Conservation (phyloP, 345 rosid species). For the Citrus medica region DNA sequence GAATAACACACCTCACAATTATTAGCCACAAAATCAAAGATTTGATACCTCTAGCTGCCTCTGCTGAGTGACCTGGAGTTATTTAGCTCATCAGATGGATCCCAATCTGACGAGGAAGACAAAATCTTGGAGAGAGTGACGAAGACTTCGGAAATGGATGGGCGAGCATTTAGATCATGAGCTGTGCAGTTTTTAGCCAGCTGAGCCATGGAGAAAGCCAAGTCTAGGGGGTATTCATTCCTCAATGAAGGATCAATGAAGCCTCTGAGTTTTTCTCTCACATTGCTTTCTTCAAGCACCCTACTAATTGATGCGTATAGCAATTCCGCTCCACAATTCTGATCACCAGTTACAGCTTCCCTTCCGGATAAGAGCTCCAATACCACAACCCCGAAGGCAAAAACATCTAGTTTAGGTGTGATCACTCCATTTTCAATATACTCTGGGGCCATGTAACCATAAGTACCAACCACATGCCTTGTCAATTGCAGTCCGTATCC, state of each 20-base stretch:
- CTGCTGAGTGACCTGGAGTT: conserved; percentile 38
- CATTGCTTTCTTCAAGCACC: conserved; percentile 74
- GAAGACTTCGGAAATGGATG: conserved; percentile 47
- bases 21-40: not conserved
- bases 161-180: conserved; percentile 60
- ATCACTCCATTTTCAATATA: conserved; percentile 85
- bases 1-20: not conserved
- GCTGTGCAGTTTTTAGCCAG: conserved; percentile 67
- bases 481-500: conserved; percentile 49
- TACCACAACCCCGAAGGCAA: conserved; percentile 76
- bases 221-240: conserved; percentile 68
- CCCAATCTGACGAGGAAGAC: conserved; percentile 80
- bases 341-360: conserved; percentile 49
- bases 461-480: conserved; percentile 76
- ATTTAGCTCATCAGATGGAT: conserved; percentile 66
- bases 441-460: conserved; percentile 91
- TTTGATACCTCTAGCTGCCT: conserved; percentile 22
- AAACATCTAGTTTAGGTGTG: conserved; percentile 78
- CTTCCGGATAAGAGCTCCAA: conserved; percentile 80
- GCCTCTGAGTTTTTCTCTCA: conserved; percentile 52
- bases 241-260: conserved; percentile 64
- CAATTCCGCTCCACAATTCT: conserved; percentile 39
- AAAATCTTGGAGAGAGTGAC: conserved; percentile 61
- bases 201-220: conserved; percentile 77
- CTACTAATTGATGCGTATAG: conserved; percentile 38